phyloP scores from a whole-genome alignment of 768 basidiomycete species.

The Strobilomyces confusus region DNA sequence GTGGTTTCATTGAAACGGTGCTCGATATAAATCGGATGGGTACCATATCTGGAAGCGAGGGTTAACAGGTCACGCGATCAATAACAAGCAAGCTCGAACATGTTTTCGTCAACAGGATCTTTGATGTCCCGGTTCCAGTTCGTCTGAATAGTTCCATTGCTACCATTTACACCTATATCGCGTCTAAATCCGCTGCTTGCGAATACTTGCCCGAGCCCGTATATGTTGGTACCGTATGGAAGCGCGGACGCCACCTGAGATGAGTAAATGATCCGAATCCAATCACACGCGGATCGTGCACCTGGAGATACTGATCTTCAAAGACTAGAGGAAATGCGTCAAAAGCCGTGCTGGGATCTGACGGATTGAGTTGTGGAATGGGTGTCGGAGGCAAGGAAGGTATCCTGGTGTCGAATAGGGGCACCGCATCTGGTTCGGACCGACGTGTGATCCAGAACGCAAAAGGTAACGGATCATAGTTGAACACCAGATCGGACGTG shows the following conservation, averaged over 20 bases:
- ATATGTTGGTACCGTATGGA: conserved; percentile 64
- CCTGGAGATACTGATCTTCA: conserved; percentile 76
- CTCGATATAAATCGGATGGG: conserved; percentile 66
- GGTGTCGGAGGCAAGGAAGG: conserved; percentile 56
- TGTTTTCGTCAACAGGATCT: conserved; percentile 62
- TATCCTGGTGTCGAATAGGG: conserved; percentile 67
- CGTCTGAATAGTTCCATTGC: conserved; percentile 54
- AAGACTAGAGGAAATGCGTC: conserved; percentile 68
- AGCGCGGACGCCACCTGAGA: conserved; percentile 57
- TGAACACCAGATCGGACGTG: conserved; percentile 61
- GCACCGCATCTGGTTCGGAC: conserved; percentile 46
- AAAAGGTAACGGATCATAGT: conserved; percentile 60
- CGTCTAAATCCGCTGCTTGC: conserved; percentile 65
- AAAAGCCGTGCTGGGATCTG: conserved; percentile 50
- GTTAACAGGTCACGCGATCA: background rate
- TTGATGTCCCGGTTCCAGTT: conserved; percentile 60
- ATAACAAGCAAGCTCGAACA: conserved; percentile 34
- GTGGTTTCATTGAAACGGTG: conserved; percentile 55
- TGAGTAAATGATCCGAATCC: background rate
- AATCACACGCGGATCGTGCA: background rate
- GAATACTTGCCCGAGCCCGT: conserved; percentile 71
- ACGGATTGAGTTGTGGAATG: conserved; percentile 45
- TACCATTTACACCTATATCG: conserved; percentile 47
- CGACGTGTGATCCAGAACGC: conserved; percentile 77
- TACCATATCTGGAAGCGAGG: conserved; percentile 48